These are phyloP conservation scores for Mycena polygramma DNA, from an alignment of 768 basidiomycete genomes.

Conservation along the genomic window DNA sequence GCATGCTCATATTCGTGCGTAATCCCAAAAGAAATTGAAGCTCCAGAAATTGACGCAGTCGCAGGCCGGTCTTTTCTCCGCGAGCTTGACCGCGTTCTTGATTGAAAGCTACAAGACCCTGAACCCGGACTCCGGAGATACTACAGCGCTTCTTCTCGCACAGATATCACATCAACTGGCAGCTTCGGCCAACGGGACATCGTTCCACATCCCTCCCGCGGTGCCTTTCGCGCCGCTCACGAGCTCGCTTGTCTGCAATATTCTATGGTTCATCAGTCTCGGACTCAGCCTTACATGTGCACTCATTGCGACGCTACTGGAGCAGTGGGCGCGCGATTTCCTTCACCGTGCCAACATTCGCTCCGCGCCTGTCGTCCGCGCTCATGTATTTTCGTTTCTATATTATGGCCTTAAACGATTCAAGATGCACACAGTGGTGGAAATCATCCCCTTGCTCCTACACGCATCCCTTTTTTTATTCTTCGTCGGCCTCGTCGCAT, in stretches of 20 bases:
- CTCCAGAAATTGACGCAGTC: background rate
- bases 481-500: background rate
- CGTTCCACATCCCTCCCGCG: too few relatives aligned
- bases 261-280: conserved; percentile 3
- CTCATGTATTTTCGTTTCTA: background rate
- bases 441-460: background rate
- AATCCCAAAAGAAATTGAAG: too few relatives aligned
- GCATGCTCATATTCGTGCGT: background rate
- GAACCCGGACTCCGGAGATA: too few relatives aligned
- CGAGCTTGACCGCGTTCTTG: too few relatives aligned
- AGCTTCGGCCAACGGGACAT: too few relatives aligned
- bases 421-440: background rate
- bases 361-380: background rate
- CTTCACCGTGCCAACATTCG: background rate
- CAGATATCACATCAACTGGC: too few relatives aligned
- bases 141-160: too few relatives aligned
- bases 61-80: too few relatives aligned
- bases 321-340: conserved; percentile 6
- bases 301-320: background rate
- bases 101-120: too few relatives aligned
- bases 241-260: background rate
- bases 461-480: background rate
- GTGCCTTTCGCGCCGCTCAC: too few relatives aligned
- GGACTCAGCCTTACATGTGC: background rate
- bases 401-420: conserved; percentile 4